Conservation (phyloP, 257 asterid species). For the Fraxinus americana region DNA sequence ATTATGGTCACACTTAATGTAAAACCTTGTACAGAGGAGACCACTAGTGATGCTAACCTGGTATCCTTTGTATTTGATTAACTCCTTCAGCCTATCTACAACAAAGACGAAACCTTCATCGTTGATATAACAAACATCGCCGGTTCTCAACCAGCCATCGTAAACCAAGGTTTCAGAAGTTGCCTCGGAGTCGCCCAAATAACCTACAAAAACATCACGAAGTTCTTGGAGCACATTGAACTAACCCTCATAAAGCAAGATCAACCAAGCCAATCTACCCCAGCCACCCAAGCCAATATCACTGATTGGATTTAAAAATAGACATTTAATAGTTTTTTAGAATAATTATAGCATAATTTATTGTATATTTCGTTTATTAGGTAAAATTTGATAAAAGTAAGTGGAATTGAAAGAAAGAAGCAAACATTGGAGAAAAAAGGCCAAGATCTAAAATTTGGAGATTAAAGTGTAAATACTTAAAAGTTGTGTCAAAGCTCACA, state of each 20-base stretch:
- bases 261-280: background rate
- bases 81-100: constrained; percentile 58
- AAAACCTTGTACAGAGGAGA: background rate
- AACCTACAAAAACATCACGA: constrained; percentile 37
- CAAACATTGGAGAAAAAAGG: too few relatives aligned
- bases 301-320: background rate
- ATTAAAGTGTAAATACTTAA: too few relatives aligned
- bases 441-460: too few relatives aligned
- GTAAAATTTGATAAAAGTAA: too few relatives aligned
- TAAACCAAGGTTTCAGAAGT: constrained; percentile 39
- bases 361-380: too few relatives aligned
- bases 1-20: background rate
- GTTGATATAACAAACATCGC: constrained; percentile 55
- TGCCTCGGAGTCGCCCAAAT: constrained; percentile 40
- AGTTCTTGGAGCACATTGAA: background rate
- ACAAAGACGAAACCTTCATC: constrained; percentile 51
- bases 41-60: constrained; percentile 40
- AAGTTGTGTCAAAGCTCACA: too few relatives aligned
- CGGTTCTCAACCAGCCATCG: constrained; percentile 56
- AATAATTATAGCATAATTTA: too few relatives aligned
- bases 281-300: background rate
- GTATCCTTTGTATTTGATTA: constrained; percentile 66
- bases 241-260: background rate
- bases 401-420: too few relatives aligned
- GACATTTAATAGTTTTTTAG: too few relatives aligned